These are phyloP conservation scores for Puccinia polysora DNA, from an alignment of 1,284 basidiomycete genomes.

Conservation along the genomic window DNA sequence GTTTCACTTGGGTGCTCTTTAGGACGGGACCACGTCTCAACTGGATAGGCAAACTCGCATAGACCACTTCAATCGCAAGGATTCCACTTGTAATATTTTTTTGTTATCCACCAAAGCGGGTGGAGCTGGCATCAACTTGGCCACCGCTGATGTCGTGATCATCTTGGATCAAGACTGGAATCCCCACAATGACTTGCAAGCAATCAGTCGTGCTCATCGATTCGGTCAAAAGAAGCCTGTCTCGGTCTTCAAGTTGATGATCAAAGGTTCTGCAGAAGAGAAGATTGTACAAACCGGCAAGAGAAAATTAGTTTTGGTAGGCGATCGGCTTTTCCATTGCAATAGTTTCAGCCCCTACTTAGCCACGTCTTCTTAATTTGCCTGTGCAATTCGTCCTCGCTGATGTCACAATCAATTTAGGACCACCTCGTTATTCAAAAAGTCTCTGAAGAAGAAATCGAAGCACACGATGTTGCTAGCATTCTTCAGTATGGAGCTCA, in stretches of 20 bases:
- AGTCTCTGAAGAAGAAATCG: slow-evolving; percentile 42
- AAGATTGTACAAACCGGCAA: slow-evolving; percentile 52
- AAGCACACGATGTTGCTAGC: slow-evolving; percentile 43
- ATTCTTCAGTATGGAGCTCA: slow-evolving; percentile 43
- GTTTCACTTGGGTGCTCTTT: background rate
- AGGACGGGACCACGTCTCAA: slow-evolving; percentile 40
- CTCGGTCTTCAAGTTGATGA: slow-evolving; percentile 54
- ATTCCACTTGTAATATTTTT: slow-evolving; percentile 38
- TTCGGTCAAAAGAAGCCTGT: slow-evolving; percentile 54
- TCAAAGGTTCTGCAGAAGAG: slow-evolving; percentile 54
- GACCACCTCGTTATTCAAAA: slow-evolving; percentile 44
- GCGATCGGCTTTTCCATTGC: background rate
- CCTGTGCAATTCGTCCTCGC: background rate
- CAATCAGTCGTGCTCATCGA: slow-evolving; percentile 54
- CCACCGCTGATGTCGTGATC: slow-evolving; percentile 77
- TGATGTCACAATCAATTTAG: too few relatives aligned
- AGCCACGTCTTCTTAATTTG: background rate
- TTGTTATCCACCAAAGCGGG: slow-evolving; percentile 53
- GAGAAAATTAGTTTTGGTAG: slow-evolving; percentile 49
- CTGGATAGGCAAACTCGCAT: slow-evolving; percentile 43
- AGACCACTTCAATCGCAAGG: slow-evolving; percentile 41
- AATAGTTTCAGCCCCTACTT: background rate
- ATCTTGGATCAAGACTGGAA: slow-evolving; percentile 92
- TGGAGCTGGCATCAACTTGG: slow-evolving; percentile 55
- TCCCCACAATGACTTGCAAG: slow-evolving; percentile 68